Conservation (phyloP, 2,329 filamentous ascomycete genomes). For the Cercospora nicotianae region DNA sequence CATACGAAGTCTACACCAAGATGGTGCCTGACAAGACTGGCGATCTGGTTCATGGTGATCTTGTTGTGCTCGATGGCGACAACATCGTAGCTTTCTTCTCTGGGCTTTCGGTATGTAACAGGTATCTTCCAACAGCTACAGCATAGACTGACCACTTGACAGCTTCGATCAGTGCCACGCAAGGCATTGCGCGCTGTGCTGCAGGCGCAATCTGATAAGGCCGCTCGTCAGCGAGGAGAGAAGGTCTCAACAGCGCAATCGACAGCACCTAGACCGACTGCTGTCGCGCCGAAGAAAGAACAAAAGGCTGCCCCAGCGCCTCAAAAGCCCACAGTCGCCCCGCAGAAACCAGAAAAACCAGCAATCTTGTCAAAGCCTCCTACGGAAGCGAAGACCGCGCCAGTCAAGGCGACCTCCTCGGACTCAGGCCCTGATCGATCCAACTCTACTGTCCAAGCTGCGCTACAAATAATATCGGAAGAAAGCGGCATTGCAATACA, state of each 20-base stretch:
- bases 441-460: not conserved
- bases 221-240: not conserved
- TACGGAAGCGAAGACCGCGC: not conserved
- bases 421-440: not conserved
- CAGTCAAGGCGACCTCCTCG: not conserved
- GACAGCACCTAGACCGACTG: not conserved
- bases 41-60: conserved; percentile 9
- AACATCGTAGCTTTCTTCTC: conserved; percentile 13
- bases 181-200: not conserved
- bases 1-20: conserved; percentile 10
- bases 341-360: not conserved
- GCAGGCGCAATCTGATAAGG: not conserved
- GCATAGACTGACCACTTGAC: not conserved
- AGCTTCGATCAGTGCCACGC: not conserved
- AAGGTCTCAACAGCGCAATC: not conserved
- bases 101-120: not conserved
- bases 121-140: not conserved
- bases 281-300: not conserved
- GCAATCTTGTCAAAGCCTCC: not conserved
- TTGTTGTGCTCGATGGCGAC: conserved; percentile 10
- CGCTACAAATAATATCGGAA: not conserved
- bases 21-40: not conserved
- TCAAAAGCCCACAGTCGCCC: not conserved
- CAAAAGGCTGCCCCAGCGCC: not conserved
- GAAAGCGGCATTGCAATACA: not conserved